phyloP scores from a whole-genome alignment of 2,329 filamentous ascomycete genomes.

The Penicillium freii region DNA sequence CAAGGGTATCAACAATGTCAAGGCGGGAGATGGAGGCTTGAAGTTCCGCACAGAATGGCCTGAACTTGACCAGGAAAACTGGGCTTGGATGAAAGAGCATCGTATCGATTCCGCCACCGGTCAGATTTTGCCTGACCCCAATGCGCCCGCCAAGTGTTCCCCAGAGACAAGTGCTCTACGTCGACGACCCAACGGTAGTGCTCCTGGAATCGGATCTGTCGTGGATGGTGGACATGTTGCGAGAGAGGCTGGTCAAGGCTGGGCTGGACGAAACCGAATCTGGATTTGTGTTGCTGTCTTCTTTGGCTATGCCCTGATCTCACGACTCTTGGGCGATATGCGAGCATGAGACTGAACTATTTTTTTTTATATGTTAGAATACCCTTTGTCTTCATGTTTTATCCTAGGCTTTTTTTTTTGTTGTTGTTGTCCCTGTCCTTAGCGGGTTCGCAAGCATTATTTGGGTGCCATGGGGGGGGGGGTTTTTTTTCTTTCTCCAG shows the following conservation, averaged over 20 bases:
- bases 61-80: conserved; percentile 84
- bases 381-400: conserved; percentile 2
- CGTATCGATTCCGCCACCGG: conserved; percentile 77
- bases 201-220: conserved; percentile 57
- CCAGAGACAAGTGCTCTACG: conserved; percentile 63
- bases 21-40: conserved; percentile 84
- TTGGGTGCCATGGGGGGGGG: conserved; percentile 11
- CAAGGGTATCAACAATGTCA: conserved; percentile 75
- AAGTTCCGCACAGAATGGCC: conserved; percentile 91
- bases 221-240: conserved; percentile 77
- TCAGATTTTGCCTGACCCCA: conserved; percentile 56
- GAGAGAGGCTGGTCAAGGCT: conserved; percentile 75
- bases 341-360: conserved; percentile 27
- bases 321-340: conserved; percentile 65
- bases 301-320: conserved; percentile 79
- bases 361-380: background rate
- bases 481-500: background rate
- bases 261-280: conserved; percentile 77
- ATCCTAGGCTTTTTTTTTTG: background rate
- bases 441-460: conserved; percentile 20
- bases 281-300: conserved; percentile 67
- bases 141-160: conserved; percentile 56
- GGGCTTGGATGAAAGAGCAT: conserved; percentile 83
- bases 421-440: conserved; percentile 8
- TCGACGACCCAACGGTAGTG: conserved; percentile 60